Evolutionary conservation across 495 filamentous ascomycete species (phyloP), one percentile per base, ranked within the genome.

Genomic region (Evernia prunastri): DNA sequence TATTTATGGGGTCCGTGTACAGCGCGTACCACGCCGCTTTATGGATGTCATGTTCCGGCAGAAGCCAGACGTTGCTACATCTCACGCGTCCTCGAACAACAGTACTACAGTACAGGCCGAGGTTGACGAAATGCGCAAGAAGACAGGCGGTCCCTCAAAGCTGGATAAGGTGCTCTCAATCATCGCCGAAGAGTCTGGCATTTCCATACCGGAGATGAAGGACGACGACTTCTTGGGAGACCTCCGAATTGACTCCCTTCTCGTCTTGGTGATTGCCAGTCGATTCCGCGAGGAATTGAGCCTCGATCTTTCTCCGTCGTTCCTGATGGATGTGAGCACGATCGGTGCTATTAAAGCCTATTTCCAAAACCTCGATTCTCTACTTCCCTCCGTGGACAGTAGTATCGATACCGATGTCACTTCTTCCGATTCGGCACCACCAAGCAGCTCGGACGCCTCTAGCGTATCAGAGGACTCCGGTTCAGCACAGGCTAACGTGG

Each of bases 241-340:
- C 62, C 73, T 84, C 17, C 85, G 85, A 36, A 80, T 86, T 20
- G 84, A 87, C 69, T 86, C 83, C 1, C 75, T 87, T 45, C 79
- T 87, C 76, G 77, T 79, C 27, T 72, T 87, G 42, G 80, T 76
- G 3, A 80, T 87, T 51, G 74, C 72, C 53, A 79, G 80, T 51
- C 75, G 81, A 29, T 75, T 87, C 49, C 77, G 80, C n/a, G 84
- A 87, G 56, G 82, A 87, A 56, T 70, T 86, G 53, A 79, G 82
- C 31, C 60, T 88, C 61, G 77, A 66, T 42, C 56, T 84, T 36
- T 64, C 68, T 49, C 60, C 70, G 8, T 67, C 68, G 31, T 54
- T 60, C 63, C 42, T 65, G 18, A 35, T 61, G 45, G 47, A 60
- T 33, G 53, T 63, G 53, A 61, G 63, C 23, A 49, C 70, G 18